phyloP scores from a whole-genome alignment of 2,329 filamentous ascomycete genomes.

The Fusarium sp. region DNA sequence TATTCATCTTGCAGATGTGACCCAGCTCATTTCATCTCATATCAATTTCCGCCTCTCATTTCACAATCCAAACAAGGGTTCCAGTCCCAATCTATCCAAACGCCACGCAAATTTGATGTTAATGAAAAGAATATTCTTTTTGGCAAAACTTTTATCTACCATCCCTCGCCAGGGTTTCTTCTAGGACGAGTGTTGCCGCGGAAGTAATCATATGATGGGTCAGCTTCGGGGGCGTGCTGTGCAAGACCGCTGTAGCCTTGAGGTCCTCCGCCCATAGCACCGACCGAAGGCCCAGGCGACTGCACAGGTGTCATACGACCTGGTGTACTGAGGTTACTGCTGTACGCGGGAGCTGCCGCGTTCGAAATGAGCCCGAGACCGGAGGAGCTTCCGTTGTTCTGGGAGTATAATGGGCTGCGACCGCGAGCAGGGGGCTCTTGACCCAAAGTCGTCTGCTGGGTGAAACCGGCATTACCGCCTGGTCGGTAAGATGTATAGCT shows the following conservation, averaged over 20 bases:
- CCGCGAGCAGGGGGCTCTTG: slow-evolving; percentile 48
- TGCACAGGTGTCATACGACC: slow-evolving; percentile 42
- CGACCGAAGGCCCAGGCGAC: slow-evolving; percentile 56
- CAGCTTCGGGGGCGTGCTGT: slow-evolving; percentile 58
- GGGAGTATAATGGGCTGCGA: slow-evolving; percentile 62
- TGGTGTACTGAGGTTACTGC: slow-evolving; percentile 43
- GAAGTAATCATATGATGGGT: slow-evolving; percentile 67
- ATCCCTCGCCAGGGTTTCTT: slow-evolving; percentile 54
- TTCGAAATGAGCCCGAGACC: slow-evolving; percentile 65
- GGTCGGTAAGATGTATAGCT: slow-evolving; percentile 48
- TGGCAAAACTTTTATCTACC: slow-evolving; percentile 44
- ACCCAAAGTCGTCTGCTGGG: slow-evolving; percentile 39
- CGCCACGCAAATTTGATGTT: slow-evolving; percentile 44
- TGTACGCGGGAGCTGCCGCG: slow-evolving; percentile 63
- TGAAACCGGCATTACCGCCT: slow-evolving; percentile 34
- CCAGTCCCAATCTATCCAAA: slow-evolving; percentile 46
- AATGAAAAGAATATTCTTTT: slow-evolving; percentile 18
- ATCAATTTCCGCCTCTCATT: slow-evolving; percentile 26
- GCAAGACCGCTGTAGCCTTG: slow-evolving; percentile 69
- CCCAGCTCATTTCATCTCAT: slow-evolving; percentile 24
- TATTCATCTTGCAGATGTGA: slow-evolving; percentile 26
- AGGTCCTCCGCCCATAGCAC: slow-evolving; percentile 68
- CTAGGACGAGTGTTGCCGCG: slow-evolving; percentile 51
- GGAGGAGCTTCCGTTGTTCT: slow-evolving; percentile 64
- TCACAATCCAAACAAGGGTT: slow-evolving; percentile 21